Evolutionary conservation across 2,329 filamentous ascomycete species (phyloP), one percentile per base, ranked within the genome.

Genomic region (Botrytis cinerea): DNA sequence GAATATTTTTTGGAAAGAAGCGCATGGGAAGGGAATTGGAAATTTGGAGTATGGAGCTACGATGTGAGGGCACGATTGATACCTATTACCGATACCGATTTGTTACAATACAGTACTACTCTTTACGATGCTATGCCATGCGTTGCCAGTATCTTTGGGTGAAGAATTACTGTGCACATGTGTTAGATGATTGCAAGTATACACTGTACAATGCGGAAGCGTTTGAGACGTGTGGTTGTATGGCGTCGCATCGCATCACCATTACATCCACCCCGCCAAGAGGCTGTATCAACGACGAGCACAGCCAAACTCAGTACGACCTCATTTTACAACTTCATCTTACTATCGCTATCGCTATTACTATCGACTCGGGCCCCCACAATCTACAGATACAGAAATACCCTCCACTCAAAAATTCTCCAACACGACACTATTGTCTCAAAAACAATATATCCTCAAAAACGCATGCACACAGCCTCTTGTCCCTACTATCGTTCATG

Each of bases 91-190:
- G 66, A 68, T 68, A 68, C 66, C 66, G 66, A 57, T 32, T 45
- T 43, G 48, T 57, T 57, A 68, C 66, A 57, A 68, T 68, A 68
- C 66, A 68, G 66, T 68, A 57, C 35, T 54, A 25, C 66, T 43
- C n/a, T 57, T 57, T 45, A 38, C 35, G 48, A 68, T 68, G 54
- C 16, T 14, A 54, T 40, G 28, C 64, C 61, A 46, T 64, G 28
- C 61, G 40, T 64, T 46, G 38, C 28, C 66, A 43, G 40, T 68
- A 43, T n/a, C 18, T 68, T 16, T 43, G 28, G 25, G 66, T 57
- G 48, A 57, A 68, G 54, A 28, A 68, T 57, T 48, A 57, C 18
- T 43, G 48, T 57, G 57, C 48, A 68, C 35, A 68, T 22, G 35
- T 57, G 25, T 57, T 57, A 25, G 35, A 57, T n/a, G 48, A 43